phyloP scores from a whole-genome alignment of 306 rosid genomes.

The Gillenia trifoliata region DNA sequence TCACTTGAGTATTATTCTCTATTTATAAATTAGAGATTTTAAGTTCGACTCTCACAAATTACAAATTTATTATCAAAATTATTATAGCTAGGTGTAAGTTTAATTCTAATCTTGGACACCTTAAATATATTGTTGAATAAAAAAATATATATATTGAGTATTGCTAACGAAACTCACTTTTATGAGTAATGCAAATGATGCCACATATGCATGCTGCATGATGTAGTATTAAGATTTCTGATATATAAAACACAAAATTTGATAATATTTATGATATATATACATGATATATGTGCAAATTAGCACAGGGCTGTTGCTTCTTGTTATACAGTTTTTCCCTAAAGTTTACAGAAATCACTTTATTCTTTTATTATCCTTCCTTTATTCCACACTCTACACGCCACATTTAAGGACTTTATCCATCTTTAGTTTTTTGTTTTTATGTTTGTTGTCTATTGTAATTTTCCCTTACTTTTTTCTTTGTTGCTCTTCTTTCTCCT shows the following conservation, averaged over 20 bases:
- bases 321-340: slow-evolving; percentile 29
- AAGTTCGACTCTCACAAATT: background rate
- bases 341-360: slow-evolving; percentile 35
- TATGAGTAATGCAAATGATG: background rate
- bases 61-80: no score
- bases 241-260: no score
- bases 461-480: slow-evolving; percentile 38
- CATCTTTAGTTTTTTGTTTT: slow-evolving; percentile 53
- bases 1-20: no score
- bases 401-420: slow-evolving; percentile 53
- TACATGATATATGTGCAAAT: background rate
- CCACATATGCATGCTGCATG: background rate
- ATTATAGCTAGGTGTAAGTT: background rate
- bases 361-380: slow-evolving; percentile 66
- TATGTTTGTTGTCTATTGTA: slow-evolving; percentile 39
- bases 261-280: no score
- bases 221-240: no score
- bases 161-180: background rate
- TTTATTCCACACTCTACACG: slow-evolving; percentile 43
- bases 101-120: background rate
- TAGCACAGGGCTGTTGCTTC: background rate
- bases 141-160: no score
- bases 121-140: background rate
- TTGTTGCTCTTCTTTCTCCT: slow-evolving; percentile 35
- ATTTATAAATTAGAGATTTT: no score